Percentiles rank a stretch among this genome's conserved stretches.
These are phyloP conservation scores for Henckelia pumila DNA, from an alignment of 257 asterid species.

Conservation along the genomic window DNA sequence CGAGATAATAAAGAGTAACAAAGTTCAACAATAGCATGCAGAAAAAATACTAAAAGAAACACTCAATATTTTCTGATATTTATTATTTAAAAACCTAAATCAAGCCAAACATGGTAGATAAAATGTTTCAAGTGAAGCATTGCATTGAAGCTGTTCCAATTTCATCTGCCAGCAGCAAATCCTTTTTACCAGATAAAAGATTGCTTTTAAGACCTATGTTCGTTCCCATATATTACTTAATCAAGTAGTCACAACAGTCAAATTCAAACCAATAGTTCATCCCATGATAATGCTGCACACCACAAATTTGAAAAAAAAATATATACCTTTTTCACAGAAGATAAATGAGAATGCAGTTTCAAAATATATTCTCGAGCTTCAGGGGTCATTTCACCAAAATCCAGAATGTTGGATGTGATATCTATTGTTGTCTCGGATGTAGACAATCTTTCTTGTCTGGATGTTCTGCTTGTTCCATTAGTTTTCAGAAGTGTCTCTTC, in stretches of 20 bases:
- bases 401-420: slow-evolving; percentile 41
- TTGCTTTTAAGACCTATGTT: not conserved
- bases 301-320: not conserved
- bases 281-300: not conserved
- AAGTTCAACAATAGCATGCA: not conserved
- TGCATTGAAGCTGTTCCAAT: not conserved
- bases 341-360: slow-evolving; percentile 56
- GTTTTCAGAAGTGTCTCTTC: slow-evolving; percentile 35
- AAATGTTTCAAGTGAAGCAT: not conserved
- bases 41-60: not conserved
- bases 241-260: not conserved
- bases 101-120: not conserved
- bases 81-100: not conserved
- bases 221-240: not conserved
- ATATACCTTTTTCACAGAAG: slow-evolving; percentile 68
- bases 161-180: not conserved
- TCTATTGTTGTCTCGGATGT: slow-evolving; percentile 43
- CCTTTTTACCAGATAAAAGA: not conserved
- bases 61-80: not conserved
- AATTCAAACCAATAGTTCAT: not conserved
- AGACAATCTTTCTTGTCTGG: slow-evolving; percentile 36
- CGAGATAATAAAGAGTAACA: not conserved
- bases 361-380: slow-evolving; percentile 71
- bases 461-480: slow-evolving; percentile 23
- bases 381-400: slow-evolving; percentile 71